These are phyloP conservation scores for Basidioascus undulatus DNA, from an alignment of 768 basidiomycete genomes.

Conservation along the genomic window DNA sequence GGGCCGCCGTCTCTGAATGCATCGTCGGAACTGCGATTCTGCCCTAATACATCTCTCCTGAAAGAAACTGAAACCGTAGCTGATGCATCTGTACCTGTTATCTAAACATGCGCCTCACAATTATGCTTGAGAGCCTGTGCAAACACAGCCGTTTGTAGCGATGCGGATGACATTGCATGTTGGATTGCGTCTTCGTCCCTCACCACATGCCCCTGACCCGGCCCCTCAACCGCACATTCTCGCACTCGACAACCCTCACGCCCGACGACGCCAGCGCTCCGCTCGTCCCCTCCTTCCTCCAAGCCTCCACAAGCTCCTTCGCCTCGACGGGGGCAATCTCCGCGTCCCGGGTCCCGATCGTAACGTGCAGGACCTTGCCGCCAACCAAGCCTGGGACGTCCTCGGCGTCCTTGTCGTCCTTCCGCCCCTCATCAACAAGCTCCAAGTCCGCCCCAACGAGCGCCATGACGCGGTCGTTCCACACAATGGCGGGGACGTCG, in stretches of 20 bases:
- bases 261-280: constrained; percentile 9
- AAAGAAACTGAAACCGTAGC: no score
- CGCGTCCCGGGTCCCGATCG: constrained; percentile 43
- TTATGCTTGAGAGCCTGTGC: no score
- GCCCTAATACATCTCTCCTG: no score
- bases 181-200: constrained; percentile 15
- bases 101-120: no score
- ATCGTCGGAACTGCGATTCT: no score
- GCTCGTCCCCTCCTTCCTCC: constrained; percentile 19
- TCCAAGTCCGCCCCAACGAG: constrained; percentile 38
- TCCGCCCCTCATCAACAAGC: constrained; percentile 16
- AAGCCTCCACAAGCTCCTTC: constrained; percentile 33
- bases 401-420: constrained; percentile 20
- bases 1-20: no score
- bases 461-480: constrained; percentile 61
- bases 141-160: no score
- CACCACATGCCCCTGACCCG: constrained; percentile 17
- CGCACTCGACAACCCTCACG: constrained; percentile 11
- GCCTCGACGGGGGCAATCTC: constrained; percentile 43
- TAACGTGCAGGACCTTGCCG: constrained; percentile 44
- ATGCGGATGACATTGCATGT: no score
- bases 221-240: constrained; percentile 10
- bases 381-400: constrained; percentile 29
- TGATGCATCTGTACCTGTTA: no score
- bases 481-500: constrained; percentile 34